Base-by-base conservation (phyloP, 2,329 filamentous ascomycete species). In the Talaromyces pinophilus region DNA sequence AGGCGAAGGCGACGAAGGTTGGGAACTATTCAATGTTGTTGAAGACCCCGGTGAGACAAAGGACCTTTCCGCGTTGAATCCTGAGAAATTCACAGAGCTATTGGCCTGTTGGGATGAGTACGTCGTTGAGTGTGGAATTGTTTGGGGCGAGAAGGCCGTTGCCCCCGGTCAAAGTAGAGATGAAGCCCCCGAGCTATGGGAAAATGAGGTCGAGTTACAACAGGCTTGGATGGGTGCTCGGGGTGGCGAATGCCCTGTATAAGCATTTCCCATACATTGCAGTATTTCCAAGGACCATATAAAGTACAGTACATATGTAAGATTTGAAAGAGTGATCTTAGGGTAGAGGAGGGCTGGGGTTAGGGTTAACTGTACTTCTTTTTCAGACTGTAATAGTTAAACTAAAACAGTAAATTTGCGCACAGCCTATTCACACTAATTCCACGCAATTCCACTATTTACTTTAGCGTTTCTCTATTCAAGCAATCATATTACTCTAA, bases 1-100 rank as follows among this genome's bases (percentile, higher is more conserved):
- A 48, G 66, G 81, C 5, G 63, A 62, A 33, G 59, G 19, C 1
- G 67, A 68, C 28, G 63, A 65, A 11, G 64, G 67, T 3, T 69
- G 68, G 68, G 66, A 69, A 25, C 11, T 69, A 7, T 69, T 68
- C n/a, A 67, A 69, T 59, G 59, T 69, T 17, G 63, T 33, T 40
- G 63, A 67, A 13, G 57, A 60, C 25, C 57, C 57, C 22, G 57
- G 57, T 10, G 57, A 60, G 40, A 60, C 57, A 5, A 46, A 46
- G 15, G 57, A 60, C 19, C 25, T 60, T 7, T n/a, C 57, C 4
- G 10, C 33, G 22, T 8, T 40, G 8, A 2, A 60, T 2, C 38
- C 22, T 3, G 38, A 30, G n/a, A 46, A 46, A 33, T n/a, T 60
- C 7, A n/a, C 15, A 38, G 67, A 67, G 38, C 42, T 70, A 5